Percentiles rank a stretch among this genome's conserved stretches.
Conservation (phyloP, 257 asterid genomes). For the Ocimum tenuiflorum region DNA sequence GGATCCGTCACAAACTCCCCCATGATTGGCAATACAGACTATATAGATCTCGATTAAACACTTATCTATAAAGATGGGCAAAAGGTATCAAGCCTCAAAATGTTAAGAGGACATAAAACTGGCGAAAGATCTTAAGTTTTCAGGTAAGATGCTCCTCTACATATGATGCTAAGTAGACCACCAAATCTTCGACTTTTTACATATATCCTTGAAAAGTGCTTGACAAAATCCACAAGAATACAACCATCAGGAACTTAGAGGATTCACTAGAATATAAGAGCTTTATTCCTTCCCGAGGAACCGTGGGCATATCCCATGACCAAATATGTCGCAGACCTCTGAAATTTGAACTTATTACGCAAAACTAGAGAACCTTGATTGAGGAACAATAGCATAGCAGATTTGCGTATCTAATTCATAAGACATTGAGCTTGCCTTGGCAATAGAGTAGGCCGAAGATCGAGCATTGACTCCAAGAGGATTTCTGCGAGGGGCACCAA, state of each 20-base stretch:
- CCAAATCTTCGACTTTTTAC: slow-evolving; percentile 41
- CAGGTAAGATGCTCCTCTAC: slow-evolving; percentile 44
- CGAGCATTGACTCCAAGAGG: slow-evolving; percentile 72
- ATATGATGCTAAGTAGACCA: slow-evolving; percentile 37
- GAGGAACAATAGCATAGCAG: slow-evolving; percentile 43
- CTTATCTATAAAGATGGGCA: slow-evolving; percentile 28
- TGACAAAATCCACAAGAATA: slow-evolving; percentile 30
- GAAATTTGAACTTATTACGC: slow-evolving; percentile 34
- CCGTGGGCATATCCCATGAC: slow-evolving; percentile 40
- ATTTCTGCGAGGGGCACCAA: slow-evolving; percentile 63
- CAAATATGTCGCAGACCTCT: slow-evolving; percentile 34
- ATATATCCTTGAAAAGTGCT: slow-evolving; percentile 33
- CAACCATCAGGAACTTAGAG: slow-evolving; percentile 34
- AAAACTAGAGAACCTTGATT: slow-evolving; percentile 40
- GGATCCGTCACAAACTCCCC: slow-evolving; percentile 43
- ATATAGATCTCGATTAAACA: slow-evolving; percentile 33
- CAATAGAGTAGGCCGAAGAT: slow-evolving; percentile 55
- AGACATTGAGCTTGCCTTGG: slow-evolving; percentile 98
- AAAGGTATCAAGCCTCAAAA: slow-evolving; percentile 27
- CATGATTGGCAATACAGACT: slow-evolving; percentile 32
- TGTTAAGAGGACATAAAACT: slow-evolving; percentile 25
- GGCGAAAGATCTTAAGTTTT: slow-evolving; percentile 35
- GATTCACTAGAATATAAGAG: slow-evolving; percentile 32
- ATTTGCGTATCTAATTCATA: slow-evolving; percentile 48
- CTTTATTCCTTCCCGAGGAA: slow-evolving; percentile 29